These are phyloP conservation scores for Alternaria gansuensis DNA, from an alignment of 2,329 filamentous ascomycete genomes.

Conservation along the genomic window DNA sequence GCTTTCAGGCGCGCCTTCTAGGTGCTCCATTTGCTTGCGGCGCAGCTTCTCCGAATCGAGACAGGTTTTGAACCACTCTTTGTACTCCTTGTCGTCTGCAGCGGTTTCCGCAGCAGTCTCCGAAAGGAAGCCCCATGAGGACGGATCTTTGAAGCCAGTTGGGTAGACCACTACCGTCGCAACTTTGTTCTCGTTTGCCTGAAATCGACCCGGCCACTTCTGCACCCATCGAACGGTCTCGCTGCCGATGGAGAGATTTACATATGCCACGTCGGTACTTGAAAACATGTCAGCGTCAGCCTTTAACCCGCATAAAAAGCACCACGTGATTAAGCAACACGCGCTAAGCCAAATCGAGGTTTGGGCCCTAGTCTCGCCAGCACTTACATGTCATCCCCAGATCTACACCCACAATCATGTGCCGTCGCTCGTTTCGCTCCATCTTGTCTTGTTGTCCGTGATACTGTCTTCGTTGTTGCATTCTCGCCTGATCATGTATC, in stretches of 20 bases:
- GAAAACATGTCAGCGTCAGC: slow-evolving; percentile 2
- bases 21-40: slow-evolving; percentile 56
- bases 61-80: slow-evolving; percentile 67
- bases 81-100: slow-evolving; percentile 57
- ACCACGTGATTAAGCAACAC: slow-evolving; percentile 11
- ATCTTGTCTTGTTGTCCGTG: slow-evolving; percentile 17
- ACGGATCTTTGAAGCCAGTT: slow-evolving; percentile 46
- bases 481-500: slow-evolving; percentile 11
- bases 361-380: slow-evolving; percentile 5
- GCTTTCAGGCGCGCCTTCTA: slow-evolving; percentile 55
- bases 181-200: slow-evolving; percentile 65
- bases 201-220: slow-evolving; percentile 64
- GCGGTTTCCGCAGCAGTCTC: slow-evolving; percentile 48
- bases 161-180: slow-evolving; percentile 63
- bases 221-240: slow-evolving; percentile 50
- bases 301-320: neutral
- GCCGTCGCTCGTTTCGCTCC: slow-evolving; percentile 35
- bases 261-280: slow-evolving; percentile 53
- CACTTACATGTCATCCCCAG: slow-evolving; percentile 53
- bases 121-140: slow-evolving; percentile 65
- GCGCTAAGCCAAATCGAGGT: slow-evolving; percentile 10
- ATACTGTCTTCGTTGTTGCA: slow-evolving; percentile 5
- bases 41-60: slow-evolving; percentile 59
- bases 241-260: slow-evolving; percentile 49
- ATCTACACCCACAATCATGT: slow-evolving; percentile 49